Base-by-base conservation (phyloP, 23 red algal species). In the Pyropia yezoensis region DNA sequence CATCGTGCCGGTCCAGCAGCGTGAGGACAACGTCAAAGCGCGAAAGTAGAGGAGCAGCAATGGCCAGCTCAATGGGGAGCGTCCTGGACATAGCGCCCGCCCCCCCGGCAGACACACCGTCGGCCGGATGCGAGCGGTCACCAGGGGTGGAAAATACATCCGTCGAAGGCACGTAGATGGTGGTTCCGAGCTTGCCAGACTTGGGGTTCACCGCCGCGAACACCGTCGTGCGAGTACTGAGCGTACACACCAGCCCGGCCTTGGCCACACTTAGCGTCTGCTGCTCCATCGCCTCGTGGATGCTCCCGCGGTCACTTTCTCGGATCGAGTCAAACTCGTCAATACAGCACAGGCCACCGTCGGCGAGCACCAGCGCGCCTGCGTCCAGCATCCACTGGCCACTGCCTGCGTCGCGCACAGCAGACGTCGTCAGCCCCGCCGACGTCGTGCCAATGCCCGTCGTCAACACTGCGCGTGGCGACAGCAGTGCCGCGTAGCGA, bases 251-350 rank as follows among this genome's bases (percentile, higher is more conserved):
- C 18, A 98, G 76, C 14, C 94, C 94, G 19, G 94, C 94, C 76
- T 98, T 98, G 27, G 94, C 94, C 14, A 98, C 94, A 18, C 79
- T 87, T 3, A 98, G 73, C 0, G 94, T 98, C 83, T 98, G 94
- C 61, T 98, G 94, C 72, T 98, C 94, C 94, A 98, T 98, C 19
- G 88, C 94, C 78, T 98, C 94, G 62, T 98, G 94, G 71, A 98
- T 98, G 28, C 86, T 73, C 4, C 77, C 94, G 23, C 94, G 65
- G 65, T 98, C 94, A 67, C 77, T 71, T 23, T 87, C 68, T 20
- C 82, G 73, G 28, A 98, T 98, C 7, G 75, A 75, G 34, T 88
- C 87, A 64, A 98, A 98, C 39, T 98, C 94, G 75, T 98, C 94
- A 33, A 98, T 98, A 55, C 94, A 98, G 74, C 94, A 98, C 49